These are phyloP conservation scores for Cystobasidium pallidum DNA, from an alignment of 1,284 basidiomycete species.

Conservation along the genomic window DNA sequence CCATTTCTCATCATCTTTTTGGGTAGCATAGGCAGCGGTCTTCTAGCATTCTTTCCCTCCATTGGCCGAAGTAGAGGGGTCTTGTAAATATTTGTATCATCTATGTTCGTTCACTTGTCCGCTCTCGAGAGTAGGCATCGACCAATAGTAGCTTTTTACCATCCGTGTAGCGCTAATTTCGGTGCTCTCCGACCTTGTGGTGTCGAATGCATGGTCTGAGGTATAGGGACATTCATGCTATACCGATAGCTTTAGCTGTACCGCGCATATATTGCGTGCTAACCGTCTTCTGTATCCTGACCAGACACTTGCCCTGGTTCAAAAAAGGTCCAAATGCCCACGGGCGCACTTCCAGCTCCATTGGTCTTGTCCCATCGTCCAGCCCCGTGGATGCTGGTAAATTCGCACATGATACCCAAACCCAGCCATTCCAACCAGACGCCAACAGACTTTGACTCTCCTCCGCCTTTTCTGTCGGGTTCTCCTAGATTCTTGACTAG, in stretches of 20 bases:
- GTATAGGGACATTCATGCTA: no score
- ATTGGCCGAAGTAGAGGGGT: background rate
- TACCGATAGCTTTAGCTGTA: background rate
- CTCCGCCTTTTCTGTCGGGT: slow-evolving; percentile 19
- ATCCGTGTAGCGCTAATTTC: no score
- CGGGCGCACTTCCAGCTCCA: slow-evolving; percentile 66
- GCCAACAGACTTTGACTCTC: slow-evolving; percentile 34
- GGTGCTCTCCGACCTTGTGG: no score
- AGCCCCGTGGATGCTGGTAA: slow-evolving; percentile 74
- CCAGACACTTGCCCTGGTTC: slow-evolving; percentile 43
- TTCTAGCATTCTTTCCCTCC: background rate
- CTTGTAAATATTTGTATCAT: background rate
- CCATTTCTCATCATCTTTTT: background rate
- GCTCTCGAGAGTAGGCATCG: no score
- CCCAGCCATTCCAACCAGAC: slow-evolving; percentile 90
- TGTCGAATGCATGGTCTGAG: no score
- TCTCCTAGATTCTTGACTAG: slow-evolving; percentile 70
- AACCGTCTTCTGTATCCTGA: slow-evolving; percentile 28
- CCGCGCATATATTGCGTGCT: background rate
- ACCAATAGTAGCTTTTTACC: no score
- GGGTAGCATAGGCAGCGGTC: background rate
- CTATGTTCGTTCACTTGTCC: background rate
- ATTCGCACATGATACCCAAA: slow-evolving; percentile 78
- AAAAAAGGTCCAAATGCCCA: slow-evolving; percentile 74
- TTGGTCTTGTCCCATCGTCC: slow-evolving; percentile 78